These are phyloP conservation scores for Rosa multiflora DNA, from an alignment of 306 rosid genomes.

Conservation along the genomic window DNA sequence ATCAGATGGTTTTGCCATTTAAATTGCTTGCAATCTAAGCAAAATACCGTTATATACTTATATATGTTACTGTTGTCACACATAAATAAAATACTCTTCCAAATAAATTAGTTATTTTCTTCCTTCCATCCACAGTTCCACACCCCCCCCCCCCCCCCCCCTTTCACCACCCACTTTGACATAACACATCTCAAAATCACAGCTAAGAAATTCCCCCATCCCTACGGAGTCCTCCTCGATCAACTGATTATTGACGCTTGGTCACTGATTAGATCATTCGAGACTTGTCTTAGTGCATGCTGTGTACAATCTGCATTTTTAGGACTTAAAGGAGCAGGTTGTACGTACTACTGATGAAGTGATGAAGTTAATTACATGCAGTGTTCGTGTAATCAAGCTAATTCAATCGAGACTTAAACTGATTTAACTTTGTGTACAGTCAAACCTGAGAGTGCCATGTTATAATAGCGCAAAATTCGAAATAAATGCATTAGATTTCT, in stretches of 20 bases:
- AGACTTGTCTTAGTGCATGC: neutral
- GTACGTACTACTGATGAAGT: neutral
- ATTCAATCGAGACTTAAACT: neutral
- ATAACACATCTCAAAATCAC: conserved; percentile 42
- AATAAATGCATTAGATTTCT: neutral
- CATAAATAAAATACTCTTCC: conserved; percentile 8
- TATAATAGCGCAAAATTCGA: neutral
- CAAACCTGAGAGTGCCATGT: conserved; percentile 8
- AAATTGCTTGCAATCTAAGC: conserved; percentile 66
- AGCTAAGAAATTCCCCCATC: conserved; percentile 4
- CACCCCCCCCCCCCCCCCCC: conserved; percentile 25
- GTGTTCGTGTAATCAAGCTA: neutral
- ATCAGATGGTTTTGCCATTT: conserved; percentile 48
- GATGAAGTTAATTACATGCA: neutral
- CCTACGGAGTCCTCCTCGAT: neutral
- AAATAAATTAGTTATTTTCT: conserved; percentile 14
- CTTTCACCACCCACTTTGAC: conserved; percentile 87
- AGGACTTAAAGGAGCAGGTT: neutral
- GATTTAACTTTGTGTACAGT: neutral
- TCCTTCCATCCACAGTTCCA: neutral
- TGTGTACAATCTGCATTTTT: neutral
- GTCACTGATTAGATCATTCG: neutral
- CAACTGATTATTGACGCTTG: neutral
- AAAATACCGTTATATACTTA: neutral
- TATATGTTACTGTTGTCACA: neutral